phyloP scores from a whole-genome alignment of 768 basidiomycete species.

The Tricholoma terreum region DNA sequence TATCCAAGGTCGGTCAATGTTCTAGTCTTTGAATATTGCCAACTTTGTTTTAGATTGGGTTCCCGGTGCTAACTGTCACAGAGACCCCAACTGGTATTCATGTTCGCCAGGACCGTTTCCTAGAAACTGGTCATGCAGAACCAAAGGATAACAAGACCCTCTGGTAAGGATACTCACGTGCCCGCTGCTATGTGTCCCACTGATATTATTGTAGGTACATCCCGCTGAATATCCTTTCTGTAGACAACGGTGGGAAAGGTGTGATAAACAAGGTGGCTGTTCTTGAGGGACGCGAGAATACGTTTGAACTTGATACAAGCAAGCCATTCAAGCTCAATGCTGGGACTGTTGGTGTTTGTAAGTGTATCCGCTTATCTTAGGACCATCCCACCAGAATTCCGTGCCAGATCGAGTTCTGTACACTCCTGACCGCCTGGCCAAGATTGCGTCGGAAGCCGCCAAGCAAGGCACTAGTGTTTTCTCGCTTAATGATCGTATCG shows the following conservation, averaged over 20 bases:
- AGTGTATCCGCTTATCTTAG: conserved; percentile 26
- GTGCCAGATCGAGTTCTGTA: conserved; percentile 80
- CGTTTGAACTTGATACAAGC: conserved; percentile 68
- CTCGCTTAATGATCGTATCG: conserved; percentile 83
- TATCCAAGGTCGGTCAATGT: conserved; percentile 54
- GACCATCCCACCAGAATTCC: neutral
- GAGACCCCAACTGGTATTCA: conserved; percentile 70
- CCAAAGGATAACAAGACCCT: conserved; percentile 84
- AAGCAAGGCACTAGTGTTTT: conserved; percentile 56
- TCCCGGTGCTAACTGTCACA: conserved; percentile 84
- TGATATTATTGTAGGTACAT: conserved; percentile 54
- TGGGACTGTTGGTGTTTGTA: conserved; percentile 86
- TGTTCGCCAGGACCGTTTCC: conserved; percentile 88
- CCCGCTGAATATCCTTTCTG: conserved; percentile 71
- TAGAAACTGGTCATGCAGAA: conserved; percentile 77
- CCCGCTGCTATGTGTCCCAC: neutral
- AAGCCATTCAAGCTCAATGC: conserved; percentile 89
- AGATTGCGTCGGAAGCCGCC: conserved; percentile 80
- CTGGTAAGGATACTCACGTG: conserved; percentile 48
- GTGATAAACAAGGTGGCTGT: conserved; percentile 59
- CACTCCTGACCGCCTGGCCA: conserved; percentile 69
- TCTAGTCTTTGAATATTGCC: neutral
- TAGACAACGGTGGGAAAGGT: conserved; percentile 54
- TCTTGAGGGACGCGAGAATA: conserved; percentile 65
- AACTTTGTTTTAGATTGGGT: conserved; percentile 50